Conservation (phyloP, 352 stramenopile genomes). For the Blastocystis sp. region DNA sequence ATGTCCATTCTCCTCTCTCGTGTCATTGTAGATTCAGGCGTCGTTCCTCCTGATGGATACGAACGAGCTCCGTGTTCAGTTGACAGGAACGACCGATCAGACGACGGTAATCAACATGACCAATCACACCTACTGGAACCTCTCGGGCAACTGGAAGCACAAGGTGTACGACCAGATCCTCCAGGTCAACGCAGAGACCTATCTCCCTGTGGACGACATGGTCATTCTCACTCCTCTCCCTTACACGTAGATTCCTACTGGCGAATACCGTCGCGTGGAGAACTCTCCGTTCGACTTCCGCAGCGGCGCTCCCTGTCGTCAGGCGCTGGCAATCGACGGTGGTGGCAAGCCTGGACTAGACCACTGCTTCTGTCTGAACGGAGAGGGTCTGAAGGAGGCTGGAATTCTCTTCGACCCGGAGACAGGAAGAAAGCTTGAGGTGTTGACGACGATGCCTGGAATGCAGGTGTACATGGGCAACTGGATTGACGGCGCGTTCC, state of each 20-base stretch:
- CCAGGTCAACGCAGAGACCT: conserved; percentile 50
- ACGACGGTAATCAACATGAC: conserved; percentile 59
- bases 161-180: conserved; percentile 57
- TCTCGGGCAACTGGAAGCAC: conserved; percentile 51
- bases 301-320: background rate
- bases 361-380: conserved; percentile 56
- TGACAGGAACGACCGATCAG: conserved; percentile 35
- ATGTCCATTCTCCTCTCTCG: background rate
- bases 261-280: conserved; percentile 18
- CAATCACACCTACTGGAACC: conserved; percentile 61
- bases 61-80: conserved; percentile 56
- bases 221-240: background rate
- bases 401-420: background rate
- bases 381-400: conserved; percentile 19
- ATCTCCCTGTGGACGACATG: conserved; percentile 56
- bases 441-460: conserved; percentile 58
- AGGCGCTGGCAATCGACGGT: conserved; percentile 48
- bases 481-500: conserved; percentile 47
- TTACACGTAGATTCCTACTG: conserved; percentile 57
- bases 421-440: conserved; percentile 29
- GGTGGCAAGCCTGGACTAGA: conserved; percentile 58
- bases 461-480: conserved; percentile 61
- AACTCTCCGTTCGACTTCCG: conserved; percentile 58
- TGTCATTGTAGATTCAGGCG: conserved; percentile 35
- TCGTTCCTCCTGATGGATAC: conserved; percentile 36